phyloP scores from a whole-genome alignment of 2,329 filamentous ascomycete species.

The Xylariaceae sp. region DNA sequence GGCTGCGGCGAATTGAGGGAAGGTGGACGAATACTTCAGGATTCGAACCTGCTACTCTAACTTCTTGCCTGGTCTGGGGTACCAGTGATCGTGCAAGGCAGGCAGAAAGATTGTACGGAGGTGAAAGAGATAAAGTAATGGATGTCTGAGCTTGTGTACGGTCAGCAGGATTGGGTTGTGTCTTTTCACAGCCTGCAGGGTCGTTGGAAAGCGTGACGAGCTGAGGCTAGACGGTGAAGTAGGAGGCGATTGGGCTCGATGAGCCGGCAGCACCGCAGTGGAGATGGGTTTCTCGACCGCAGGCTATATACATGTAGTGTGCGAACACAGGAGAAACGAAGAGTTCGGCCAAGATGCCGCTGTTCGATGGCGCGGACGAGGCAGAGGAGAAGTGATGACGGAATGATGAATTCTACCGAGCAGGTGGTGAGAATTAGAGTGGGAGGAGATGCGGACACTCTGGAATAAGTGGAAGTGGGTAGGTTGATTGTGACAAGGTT shows the following conservation, averaged over 20 bases:
- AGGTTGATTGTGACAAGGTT: conserved; percentile 8
- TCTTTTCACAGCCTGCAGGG: neutral
- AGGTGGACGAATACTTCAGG: too few relatives aligned
- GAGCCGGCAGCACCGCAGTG: conserved; percentile 11
- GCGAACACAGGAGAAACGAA: neutral
- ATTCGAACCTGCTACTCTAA: too few relatives aligned
- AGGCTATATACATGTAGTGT: neutral
- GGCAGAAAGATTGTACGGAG: conserved; percentile 1
- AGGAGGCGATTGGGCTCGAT: conserved; percentile 10
- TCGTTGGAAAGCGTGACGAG: conserved; percentile 6
- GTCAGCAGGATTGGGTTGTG: neutral
- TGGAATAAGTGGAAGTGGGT: conserved; percentile 5
- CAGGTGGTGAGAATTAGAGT: neutral
- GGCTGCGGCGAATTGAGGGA: too few relatives aligned
- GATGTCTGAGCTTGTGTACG: conserved; percentile 3
- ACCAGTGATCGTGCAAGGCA: neutral
- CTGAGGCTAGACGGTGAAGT: conserved; percentile 11
- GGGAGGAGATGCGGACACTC: conserved; percentile 12
- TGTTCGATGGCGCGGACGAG: neutral
- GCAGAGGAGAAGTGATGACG: conserved; percentile 10
- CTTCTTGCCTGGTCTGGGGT: neutral
- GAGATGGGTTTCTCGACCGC: conserved; percentile 4
- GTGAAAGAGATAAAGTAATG: conserved; percentile 7
- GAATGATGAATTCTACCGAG: conserved; percentile 7
- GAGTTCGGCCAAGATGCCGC: neutral